Evolutionary conservation across 177 flowering plant genomes (phyloP), one percentile per base, ranked within the genome.

Genomic region (Vitis hybrid): DNA sequence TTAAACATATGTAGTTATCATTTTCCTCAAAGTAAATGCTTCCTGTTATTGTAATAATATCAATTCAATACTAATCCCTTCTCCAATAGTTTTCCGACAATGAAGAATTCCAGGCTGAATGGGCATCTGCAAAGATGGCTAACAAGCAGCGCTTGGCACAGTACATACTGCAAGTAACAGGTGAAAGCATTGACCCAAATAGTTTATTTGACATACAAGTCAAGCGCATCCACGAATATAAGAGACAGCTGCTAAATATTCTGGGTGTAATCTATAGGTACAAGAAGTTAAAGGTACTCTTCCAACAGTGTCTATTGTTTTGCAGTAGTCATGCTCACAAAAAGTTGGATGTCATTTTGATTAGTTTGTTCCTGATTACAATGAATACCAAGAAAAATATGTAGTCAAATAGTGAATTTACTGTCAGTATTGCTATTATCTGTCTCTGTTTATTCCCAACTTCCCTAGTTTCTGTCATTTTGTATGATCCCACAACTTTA

Each of bases 141-240:
- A 91, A 85, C 78, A 93, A 95, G 77, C 71, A 77, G 73, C 93
- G 94, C 16, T 78, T 95, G 77, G 91, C 97, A 63, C 83, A 84
- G 57, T 91, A 90, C 73, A 83, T 95, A 74, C 63, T 79, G 76
- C 89, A 76, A 76, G 97, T 84, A 68, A 93, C 97, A 2, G 99
- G 97, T 66, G 87, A 76, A 39, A 80, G 59, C 72, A 87, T 95
- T 71, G 92, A 95, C 81, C 90, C 98, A 22, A 85, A 83, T 68
- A 90, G 88, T 72, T 85, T 95, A 54, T 95, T 93, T 83, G 99
- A 95, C 84, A 93, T 95, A 69, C 99, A 95, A 83, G 92, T 95
- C 72, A 95, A 95, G 82, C 92, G 99, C 63, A 95, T 95, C 73
- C 98, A 95, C 67, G 99, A 95, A 72, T 95, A 93, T 68, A 95